Evolutionary conservation across 1,284 basidiomycete genomes (phyloP), one percentile per base, ranked within the genome.

Genomic region (Phylloporus sp.): DNA sequence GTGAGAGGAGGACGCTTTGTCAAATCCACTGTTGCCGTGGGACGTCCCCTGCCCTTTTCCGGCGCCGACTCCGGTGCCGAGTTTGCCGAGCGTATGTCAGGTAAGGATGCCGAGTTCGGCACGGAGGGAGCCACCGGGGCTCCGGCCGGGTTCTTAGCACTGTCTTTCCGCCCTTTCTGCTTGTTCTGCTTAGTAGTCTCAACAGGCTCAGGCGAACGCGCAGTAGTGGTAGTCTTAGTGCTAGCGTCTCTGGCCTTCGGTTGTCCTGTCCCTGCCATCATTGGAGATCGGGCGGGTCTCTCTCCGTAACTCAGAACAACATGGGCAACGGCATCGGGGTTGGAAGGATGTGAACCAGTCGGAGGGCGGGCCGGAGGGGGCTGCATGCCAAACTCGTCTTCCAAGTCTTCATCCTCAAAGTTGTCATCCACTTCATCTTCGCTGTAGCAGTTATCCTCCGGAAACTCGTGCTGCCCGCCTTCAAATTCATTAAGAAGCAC

Each of bases 401-500:
- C 75, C 54, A 79, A 74, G 54, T 82, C 82, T 68, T 81, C 82
- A 28, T 81, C 80, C 61, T 76, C 81, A 67, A 77, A 76, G 60
- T 78, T 76, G 66, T 80, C 80, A 64, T 80, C 80, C 63, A 72
- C 78, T 58, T 80, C 81, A 68, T 82, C 81, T 57, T 81, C 83
- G 76, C 77, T 82, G 73, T 77, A 79, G 70, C 81, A 79, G 61
- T 79, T 80, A 67, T 80, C 81, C 64, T 81, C 76, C 34, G 69
- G 77, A 69, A 82, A 81, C 42, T 81, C 82, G 67, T 82, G 80
- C 62, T 80, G 80, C 46, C 78, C 79, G 58, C 79, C 79, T 31
- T 81, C 83, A 62, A 82, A 80, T 66, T 84, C 82, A 66, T 84
- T 73, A 56, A 76, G 72, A 63, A 81, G 74, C 69, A 81, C 77